phyloP scores from a whole-genome alignment of 306 rosid species.

The Acacia melanoxylon region DNA sequence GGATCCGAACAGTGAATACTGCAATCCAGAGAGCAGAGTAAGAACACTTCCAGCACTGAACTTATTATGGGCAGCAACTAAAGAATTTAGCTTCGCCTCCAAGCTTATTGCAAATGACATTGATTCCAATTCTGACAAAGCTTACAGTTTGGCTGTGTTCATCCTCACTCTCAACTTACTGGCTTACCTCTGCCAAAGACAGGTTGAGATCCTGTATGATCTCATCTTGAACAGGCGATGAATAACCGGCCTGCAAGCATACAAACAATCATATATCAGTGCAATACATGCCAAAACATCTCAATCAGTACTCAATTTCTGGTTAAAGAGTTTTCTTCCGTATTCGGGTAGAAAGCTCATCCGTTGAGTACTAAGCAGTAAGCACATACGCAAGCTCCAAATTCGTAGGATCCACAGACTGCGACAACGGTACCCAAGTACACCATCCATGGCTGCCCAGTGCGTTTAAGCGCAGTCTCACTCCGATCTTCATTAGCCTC shows the following conservation, averaged over 20 bases:
- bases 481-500: conserved; percentile 20
- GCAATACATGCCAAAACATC: background rate
- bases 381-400: conserved; percentile 79
- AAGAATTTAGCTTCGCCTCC: background rate
- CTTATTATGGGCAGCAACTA: background rate
- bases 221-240: conserved; percentile 85
- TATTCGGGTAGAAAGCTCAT: background rate
- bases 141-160: background rate
- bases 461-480: conserved; percentile 15
- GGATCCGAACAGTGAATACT: conserved; percentile 94
- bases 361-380: background rate
- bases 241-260: conserved; percentile 75
- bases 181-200: conserved; percentile 67
- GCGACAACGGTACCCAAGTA: conserved; percentile 77
- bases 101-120: conserved; percentile 11
- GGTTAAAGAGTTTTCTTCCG: background rate
- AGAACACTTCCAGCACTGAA: conserved; percentile 14
- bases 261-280: conserved; percentile 23
- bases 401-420: conserved; percentile 84
- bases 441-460: conserved; percentile 81
- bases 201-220: conserved; percentile 66
- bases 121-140: background rate
- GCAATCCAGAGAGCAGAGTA: conserved; percentile 18
- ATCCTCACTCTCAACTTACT: conserved; percentile 15
- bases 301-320: background rate